Conservation (phyloP, 2,329 filamentous ascomycete genomes). For the Talaromyces sp. region DNA sequence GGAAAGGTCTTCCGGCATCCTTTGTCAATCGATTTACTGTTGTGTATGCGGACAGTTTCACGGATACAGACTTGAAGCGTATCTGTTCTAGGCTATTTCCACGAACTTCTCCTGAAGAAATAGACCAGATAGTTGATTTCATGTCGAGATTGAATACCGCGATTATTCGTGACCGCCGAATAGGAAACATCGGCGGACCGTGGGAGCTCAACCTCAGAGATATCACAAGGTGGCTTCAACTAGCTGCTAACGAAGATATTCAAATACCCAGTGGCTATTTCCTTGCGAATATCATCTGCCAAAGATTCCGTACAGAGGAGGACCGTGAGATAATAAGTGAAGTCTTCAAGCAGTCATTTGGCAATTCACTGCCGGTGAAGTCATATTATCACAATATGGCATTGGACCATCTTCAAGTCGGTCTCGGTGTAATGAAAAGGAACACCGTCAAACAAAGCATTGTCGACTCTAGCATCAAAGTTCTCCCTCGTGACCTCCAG, state of each 20-base stretch:
- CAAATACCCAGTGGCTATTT: conserved; percentile 68
- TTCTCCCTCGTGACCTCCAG: conserved; percentile 48
- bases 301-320: conserved; percentile 71
- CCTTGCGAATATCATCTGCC: conserved; percentile 74
- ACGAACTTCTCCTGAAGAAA: conserved; percentile 52
- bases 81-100: conserved; percentile 80
- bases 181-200: conserved; percentile 63
- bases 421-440: conserved; percentile 66
- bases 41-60: conserved; percentile 91
- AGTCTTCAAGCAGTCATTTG: conserved; percentile 65
- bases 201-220: conserved; percentile 97
- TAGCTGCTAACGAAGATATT: conserved; percentile 59
- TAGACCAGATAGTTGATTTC: conserved; percentile 69
- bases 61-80: conserved; percentile 69
- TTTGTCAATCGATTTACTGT: conserved; percentile 99
- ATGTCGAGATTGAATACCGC: conserved; percentile 74
- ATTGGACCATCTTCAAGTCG: conserved; percentile 67
- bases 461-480: conserved; percentile 27
- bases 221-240: conserved; percentile 77
- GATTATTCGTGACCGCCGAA: conserved; percentile 53
- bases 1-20: conserved; percentile 89
- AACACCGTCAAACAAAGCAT: conserved; percentile 42
- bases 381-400: conserved; percentile 71
- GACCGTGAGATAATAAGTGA: conserved; percentile 64
- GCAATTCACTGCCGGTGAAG: conserved; percentile 40